These are phyloP conservation scores for Scutellaria barbata DNA, from an alignment of 257 asterid genomes.

Conservation along the genomic window DNA sequence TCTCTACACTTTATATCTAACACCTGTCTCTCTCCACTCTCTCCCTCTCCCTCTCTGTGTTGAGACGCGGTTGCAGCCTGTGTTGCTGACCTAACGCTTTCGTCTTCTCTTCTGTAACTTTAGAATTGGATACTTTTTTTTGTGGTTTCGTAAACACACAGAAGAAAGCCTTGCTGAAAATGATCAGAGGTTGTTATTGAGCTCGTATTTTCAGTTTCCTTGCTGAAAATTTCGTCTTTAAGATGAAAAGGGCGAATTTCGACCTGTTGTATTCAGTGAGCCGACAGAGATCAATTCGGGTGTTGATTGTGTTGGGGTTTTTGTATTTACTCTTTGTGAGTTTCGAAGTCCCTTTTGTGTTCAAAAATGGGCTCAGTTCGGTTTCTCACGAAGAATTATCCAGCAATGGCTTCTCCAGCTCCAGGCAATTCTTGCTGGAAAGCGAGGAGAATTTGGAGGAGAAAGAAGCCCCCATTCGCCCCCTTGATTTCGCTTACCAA, in stretches of 20 bases:
- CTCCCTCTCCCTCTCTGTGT: neutral
- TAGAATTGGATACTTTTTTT: constrained; percentile 33
- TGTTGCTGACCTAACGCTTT: constrained; percentile 56
- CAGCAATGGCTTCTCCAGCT: constrained; percentile 48
- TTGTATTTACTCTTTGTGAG: constrained; percentile 64
- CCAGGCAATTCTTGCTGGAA: constrained; percentile 64
- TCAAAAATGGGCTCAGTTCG: constrained; percentile 52
- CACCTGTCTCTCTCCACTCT: constrained; percentile 27
- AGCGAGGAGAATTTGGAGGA: constrained; percentile 70
- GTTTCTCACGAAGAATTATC: constrained; percentile 49
- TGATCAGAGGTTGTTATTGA: constrained; percentile 35
- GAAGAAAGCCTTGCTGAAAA: constrained; percentile 2
- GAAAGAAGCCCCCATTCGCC: constrained; percentile 70
- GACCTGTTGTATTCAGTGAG: constrained; percentile 62
- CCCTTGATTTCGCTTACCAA: constrained; percentile 50
- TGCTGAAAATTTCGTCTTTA: neutral
- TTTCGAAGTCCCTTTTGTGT: constrained; percentile 81
- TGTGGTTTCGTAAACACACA: constrained; percentile 29
- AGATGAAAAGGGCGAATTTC: constrained; percentile 68
- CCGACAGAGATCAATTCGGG: constrained; percentile 65
- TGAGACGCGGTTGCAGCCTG: constrained; percentile 49
- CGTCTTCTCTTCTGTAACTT: constrained; percentile 33
- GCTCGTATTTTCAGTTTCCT: constrained; percentile 6
- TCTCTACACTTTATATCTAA: constrained; percentile 28
- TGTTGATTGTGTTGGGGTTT: constrained; percentile 57